Base-by-base conservation (phyloP, 2,329 filamentous ascomycete genomes). In the Verticillium klebahnii region DNA sequence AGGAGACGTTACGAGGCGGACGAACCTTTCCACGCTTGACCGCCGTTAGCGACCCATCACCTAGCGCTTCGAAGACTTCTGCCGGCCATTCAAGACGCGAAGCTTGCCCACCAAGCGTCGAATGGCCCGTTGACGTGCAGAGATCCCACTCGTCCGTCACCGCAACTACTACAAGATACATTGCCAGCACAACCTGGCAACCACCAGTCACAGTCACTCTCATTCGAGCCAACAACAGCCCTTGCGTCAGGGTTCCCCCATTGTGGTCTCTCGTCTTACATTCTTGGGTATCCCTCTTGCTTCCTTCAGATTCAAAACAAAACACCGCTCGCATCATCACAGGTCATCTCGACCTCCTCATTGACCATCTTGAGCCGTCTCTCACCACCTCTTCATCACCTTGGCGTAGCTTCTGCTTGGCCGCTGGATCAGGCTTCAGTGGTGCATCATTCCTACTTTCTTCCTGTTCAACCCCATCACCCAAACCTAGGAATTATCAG, bases 81-180 rank as follows among this genome's bases (percentile, higher is more conserved):
- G 17, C 58, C 58, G 15, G 31, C 58, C 58, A 59, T 54, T 54
- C 58, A 59, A 59, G 58, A 54, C 17, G 45, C 45, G 58, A 12
- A 59, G 23, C 31, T 36, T 9, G 19, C 40, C 58, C 32, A 25
- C 58, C 40, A 52, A 55, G 40, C 40, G 50, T 54, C 54, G 58
- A n/a, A 19, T 58, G 57, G 58, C 17, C 32, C 40, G 31, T 40
- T 34, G 58, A 59, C 58, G 58, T 59, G 58, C 58, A 29, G 34
- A 25, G 25, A 19, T 59, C 58, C 45, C 31, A 59, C 58, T 59
- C 39, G 58, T 50, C 31, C 25, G 25, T 59, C 40, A 59, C 40
- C 58, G 50, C 40, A 45, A 52, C 57, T 34, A 45, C 56, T 19
- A 5, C 32, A 14, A 36, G 31, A 36, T 36, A 37, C 56, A 37